Evolutionary conservation across 1,284 basidiomycete species (phyloP).

Genomic region (Cystobasidiaceae sp.): DNA sequence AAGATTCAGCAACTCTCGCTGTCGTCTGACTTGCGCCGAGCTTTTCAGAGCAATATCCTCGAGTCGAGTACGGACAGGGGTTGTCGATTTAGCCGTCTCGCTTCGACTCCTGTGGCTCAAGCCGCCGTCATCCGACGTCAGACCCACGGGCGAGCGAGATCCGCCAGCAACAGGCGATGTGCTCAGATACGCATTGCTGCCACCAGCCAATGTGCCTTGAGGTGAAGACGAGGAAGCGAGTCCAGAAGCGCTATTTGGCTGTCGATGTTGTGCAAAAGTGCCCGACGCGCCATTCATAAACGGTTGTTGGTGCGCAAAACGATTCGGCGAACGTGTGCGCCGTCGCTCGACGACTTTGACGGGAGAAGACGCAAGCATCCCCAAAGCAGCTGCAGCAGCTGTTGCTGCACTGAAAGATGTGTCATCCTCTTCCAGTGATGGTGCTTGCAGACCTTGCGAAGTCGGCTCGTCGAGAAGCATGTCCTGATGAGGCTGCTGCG

Average conservation of each 20-base stretch:
- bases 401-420: conserved; percentile 27
- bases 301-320: background rate
- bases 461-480: background rate
- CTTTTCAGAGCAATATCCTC: conserved; percentile 29
- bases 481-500: too few relatives aligned
- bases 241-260: background rate
- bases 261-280: conserved; percentile 5
- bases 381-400: conserved; percentile 24
- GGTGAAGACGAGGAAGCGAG: conserved; percentile 4
- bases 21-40: conserved; percentile 28
- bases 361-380: conserved; percentile 28
- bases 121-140: too few relatives aligned
- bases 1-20: conserved; percentile 10
- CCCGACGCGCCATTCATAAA: conserved; percentile 14
- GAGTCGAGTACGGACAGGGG: conserved; percentile 19
- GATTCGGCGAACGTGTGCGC: background rate
- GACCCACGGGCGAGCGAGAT: too few relatives aligned
- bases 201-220: background rate
- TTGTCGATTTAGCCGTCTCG: too few relatives aligned
- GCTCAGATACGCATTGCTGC: too few relatives aligned
- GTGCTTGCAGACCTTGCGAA: background rate
- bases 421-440: conserved; percentile 7
- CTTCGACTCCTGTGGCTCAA: too few relatives aligned
- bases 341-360: conserved; percentile 5
- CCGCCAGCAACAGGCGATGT: too few relatives aligned